Base-by-base conservation (phyloP, 192 early-diverging fungal genomes). In the Paraglomus occultum region DNA sequence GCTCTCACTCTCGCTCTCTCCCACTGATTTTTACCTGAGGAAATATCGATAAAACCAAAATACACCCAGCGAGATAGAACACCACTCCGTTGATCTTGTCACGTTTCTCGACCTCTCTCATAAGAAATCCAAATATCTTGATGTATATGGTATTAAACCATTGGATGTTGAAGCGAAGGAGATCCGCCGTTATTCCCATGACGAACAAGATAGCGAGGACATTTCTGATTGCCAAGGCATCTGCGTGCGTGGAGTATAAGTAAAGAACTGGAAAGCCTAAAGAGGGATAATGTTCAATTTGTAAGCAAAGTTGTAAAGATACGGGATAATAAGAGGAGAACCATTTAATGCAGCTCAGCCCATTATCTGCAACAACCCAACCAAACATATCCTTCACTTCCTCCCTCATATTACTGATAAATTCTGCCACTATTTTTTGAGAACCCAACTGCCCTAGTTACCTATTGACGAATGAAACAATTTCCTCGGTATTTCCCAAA, bases 401-500 rank as follows among this genome's bases (percentile, higher is more conserved):
- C 31, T 3, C 31, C 31, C n/a, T n/a, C n/a, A n/a, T n/a, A n/a
- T n/a, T n/a, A n/a, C n/a, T n/a, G n/a, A n/a, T n/a, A n/a, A n/a
- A n/a, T n/a, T n/a, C n/a, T n/a, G n/a, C n/a, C n/a, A n/a, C n/a
- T n/a, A n/a, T n/a, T n/a, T n/a, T n/a, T 31, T 31, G 31, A 31
- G 31, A 31, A 31, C 3, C 49, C 8, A 62, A 9, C 8, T 43
- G 4, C 12, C n/a, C 2, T 9, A 4, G 40, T 54, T 74, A 82
- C 80, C 80, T 46, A 82, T 79, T 11, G 78, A 73, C 44, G 77
- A 77, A 51, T 82, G 80, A 52, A 77, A 75, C 5, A 66, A 11
- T 61, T 82, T 82, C 42, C 80, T 58, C 40, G 80, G 76, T 11
- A 82, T 50, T 62, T 82, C 80, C 73, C 75, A 79, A 18, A 71